These are phyloP conservation scores for Buddleja alternifolia DNA, from an alignment of 257 asterid genomes.

Conservation along the genomic window DNA sequence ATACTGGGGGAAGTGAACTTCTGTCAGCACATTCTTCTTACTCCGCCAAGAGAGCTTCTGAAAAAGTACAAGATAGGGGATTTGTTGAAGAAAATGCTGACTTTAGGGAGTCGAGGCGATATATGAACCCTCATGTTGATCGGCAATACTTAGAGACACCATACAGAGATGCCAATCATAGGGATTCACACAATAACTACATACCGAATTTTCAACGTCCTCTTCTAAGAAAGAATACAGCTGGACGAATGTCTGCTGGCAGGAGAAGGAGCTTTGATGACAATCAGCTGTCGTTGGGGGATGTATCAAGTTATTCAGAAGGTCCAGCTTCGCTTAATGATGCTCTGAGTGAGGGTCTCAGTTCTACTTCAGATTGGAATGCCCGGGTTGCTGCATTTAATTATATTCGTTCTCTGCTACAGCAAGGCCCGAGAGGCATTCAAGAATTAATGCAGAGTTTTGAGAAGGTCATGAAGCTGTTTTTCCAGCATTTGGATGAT, in stretches of 20 bases:
- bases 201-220: constrained; percentile 98
- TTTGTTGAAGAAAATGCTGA: constrained; percentile 72
- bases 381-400: constrained; percentile 94
- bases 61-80: constrained; percentile 73
- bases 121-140: constrained; percentile 56
- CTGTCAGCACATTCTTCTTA: constrained; percentile 62
- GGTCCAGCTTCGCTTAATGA: constrained; percentile 91
- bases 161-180: constrained; percentile 67
- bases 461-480: constrained; percentile 98
- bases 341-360: constrained; percentile 90
- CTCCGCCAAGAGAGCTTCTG: constrained; percentile 76
- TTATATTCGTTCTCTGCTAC: constrained; percentile 72
- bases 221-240: constrained; percentile 75
- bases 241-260: constrained; percentile 85
- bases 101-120: constrained; percentile 72
- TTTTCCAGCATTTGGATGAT: constrained; percentile 98
- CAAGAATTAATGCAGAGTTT: constrained; percentile 95
- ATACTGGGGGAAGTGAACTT: constrained; percentile 60
- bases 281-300: constrained; percentile 78
- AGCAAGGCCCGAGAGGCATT: constrained; percentile 91
- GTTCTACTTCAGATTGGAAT: constrained; percentile 96
- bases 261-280: constrained; percentile 98
- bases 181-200: constrained; percentile 67
- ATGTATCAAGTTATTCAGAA: constrained; percentile 72
- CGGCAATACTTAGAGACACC: constrained; percentile 70